These are phyloP conservation scores for Colletotrichum truncatum DNA, from an alignment of 2,329 filamentous ascomycete genomes.

Conservation along the genomic window DNA sequence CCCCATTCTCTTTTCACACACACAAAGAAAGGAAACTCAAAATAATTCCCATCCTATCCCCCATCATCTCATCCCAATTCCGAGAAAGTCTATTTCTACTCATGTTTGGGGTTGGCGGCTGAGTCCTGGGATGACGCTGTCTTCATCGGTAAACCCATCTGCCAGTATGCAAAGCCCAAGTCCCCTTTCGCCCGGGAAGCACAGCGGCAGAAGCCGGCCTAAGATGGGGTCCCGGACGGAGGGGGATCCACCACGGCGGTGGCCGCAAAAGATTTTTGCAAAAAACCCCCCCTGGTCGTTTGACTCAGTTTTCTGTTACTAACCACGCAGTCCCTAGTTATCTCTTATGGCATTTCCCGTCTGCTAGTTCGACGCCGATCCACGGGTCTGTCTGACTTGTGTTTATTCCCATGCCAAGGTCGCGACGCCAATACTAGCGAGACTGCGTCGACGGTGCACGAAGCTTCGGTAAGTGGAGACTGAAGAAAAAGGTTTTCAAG, in stretches of 20 bases:
- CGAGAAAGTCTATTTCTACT: not conserved
- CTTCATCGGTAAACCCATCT: not conserved
- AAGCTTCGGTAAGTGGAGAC: constrained; percentile 1
- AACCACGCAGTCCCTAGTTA: not conserved
- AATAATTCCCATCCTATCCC: too few relatives aligned
- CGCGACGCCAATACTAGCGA: not conserved
- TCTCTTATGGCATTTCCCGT: not conserved
- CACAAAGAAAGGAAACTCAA: too few relatives aligned
- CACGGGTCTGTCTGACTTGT: not conserved
- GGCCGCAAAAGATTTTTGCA: constrained; percentile 17
- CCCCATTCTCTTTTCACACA: not conserved
- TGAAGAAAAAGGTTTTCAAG: constrained; percentile 8
- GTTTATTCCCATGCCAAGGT: constrained; percentile 1
- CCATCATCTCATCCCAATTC: not conserved
- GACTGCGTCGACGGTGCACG: not conserved
- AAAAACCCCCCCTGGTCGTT: too few relatives aligned
- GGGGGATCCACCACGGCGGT: not conserved
- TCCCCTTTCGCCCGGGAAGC: constrained; percentile 28
- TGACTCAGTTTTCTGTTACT: not conserved
- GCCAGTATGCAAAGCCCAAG: not conserved
- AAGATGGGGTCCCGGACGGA: constrained; percentile 12
- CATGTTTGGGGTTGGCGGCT: not conserved
- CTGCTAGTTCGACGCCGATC: not conserved
- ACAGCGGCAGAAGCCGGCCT: not conserved
- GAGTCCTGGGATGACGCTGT: constrained; percentile 9